A percentile compares a stretch with the other conserved stretches of the same genome.
These are phyloP conservation scores for Neoascochyta sp. DNA, from an alignment of 2,329 filamentous ascomycete species.

Conservation along the genomic window DNA sequence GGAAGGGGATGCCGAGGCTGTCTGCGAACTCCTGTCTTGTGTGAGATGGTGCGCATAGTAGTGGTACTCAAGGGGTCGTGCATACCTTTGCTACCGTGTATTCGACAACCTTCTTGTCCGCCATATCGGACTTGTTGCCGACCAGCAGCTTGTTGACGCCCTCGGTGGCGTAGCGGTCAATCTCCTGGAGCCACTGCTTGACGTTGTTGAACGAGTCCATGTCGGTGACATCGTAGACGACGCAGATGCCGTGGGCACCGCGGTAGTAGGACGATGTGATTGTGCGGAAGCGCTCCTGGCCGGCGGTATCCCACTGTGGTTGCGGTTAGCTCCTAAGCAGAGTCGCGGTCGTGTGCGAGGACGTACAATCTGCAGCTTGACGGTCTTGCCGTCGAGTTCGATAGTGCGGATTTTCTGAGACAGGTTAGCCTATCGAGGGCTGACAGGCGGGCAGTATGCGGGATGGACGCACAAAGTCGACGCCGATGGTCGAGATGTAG, in stretches of 20 bases:
- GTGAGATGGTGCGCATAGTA: conserved; percentile 12
- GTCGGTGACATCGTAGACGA: conserved; percentile 99
- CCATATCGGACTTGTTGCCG: conserved; percentile 99
- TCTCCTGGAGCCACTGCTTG: conserved; percentile 99
- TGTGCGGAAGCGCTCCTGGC: conserved; percentile 98
- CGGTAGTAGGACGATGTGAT: conserved; percentile 99
- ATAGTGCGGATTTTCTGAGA: conserved; percentile 97
- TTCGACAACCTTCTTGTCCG: conserved; percentile 99
- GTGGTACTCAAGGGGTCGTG: not conserved
- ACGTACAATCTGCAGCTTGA: conserved; percentile 89
- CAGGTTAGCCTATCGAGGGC: conserved; percentile 21
- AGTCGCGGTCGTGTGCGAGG: not conserved
- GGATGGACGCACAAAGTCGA: conserved; percentile 65
- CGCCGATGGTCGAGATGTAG: conserved; percentile 99
- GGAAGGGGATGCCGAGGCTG: conserved; percentile 97
- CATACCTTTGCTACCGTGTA: conserved; percentile 98
- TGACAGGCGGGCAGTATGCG: conserved; percentile 30
- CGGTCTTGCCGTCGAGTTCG: conserved; percentile 98
- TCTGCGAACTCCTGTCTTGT: conserved; percentile 84
- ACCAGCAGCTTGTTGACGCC: conserved; percentile 99
- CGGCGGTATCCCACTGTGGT: conserved; percentile 92
- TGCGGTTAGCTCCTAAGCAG: conserved; percentile 17
- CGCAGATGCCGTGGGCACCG: conserved; percentile 97
- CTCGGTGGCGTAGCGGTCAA: conserved; percentile 97
- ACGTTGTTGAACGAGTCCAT: conserved; percentile 99